Percentiles rank a stretch among this genome's conserved stretches.
Evolutionary conservation across 2,329 filamentous ascomycete species (phyloP).

Genomic region (Penicillium thymicola): DNA sequence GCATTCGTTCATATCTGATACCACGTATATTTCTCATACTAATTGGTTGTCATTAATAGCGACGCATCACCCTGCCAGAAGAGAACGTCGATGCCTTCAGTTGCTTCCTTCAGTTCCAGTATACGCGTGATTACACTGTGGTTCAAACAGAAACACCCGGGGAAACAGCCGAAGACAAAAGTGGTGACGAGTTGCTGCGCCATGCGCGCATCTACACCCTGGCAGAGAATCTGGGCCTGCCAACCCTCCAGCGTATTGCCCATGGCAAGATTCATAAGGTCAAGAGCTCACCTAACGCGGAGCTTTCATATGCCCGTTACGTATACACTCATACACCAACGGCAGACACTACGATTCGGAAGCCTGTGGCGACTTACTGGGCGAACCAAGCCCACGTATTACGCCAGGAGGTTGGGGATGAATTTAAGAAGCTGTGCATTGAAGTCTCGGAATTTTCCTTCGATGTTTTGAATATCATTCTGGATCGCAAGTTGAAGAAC

Average conservation of each 20-base stretch:
- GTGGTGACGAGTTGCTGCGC: constrained; percentile 78
- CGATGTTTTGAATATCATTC: constrained; percentile 69
- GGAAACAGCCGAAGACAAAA: constrained; percentile 65
- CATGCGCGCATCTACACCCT: constrained; percentile 89
- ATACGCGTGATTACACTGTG: constrained; percentile 85
- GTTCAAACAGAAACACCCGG: constrained; percentile 56
- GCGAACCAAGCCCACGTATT: constrained; percentile 75
- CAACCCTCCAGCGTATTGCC: constrained; percentile 68
- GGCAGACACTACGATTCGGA: constrained; percentile 70
- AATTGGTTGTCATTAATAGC: constrained; percentile 42
- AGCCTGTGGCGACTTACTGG: constrained; percentile 88
- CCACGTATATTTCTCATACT: neutral
- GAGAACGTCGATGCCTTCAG: constrained; percentile 72
- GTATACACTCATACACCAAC: constrained; percentile 73
- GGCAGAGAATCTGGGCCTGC: constrained; percentile 71
- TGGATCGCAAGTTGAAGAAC: constrained; percentile 46
- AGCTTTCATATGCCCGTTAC: constrained; percentile 88
- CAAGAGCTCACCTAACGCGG: constrained; percentile 79
- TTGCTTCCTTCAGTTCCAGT: constrained; percentile 78
- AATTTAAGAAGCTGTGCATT: constrained; percentile 81
- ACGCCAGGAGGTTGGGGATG: constrained; percentile 77
- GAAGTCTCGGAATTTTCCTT: constrained; percentile 91
- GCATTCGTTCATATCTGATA: neutral
- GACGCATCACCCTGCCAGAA: constrained; percentile 64
- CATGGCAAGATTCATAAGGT: constrained; percentile 91